A percentile compares a stretch with the other conserved stretches of the same genome.
Conservation (phyloP, 2,329 filamentous ascomycete genomes). For the Colletotrichum sp. region DNA sequence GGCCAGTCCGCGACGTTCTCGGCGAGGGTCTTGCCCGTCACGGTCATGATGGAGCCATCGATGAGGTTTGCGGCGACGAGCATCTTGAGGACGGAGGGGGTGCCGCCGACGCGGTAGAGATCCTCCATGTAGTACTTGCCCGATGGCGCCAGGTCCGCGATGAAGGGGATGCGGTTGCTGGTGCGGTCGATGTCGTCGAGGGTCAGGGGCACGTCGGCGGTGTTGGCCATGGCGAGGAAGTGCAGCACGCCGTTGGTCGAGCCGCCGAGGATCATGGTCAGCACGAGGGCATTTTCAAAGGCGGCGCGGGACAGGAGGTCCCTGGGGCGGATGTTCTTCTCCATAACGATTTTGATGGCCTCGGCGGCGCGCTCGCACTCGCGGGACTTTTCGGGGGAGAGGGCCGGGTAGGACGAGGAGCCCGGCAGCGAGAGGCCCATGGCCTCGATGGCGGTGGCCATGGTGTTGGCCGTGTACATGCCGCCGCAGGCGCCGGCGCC, state of each 20-base stretch:
- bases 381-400: constrained; percentile 81
- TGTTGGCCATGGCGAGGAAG: constrained; percentile 88
- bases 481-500: constrained; percentile 74
- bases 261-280: constrained; percentile 92
- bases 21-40: constrained; percentile 83
- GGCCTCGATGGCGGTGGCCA: constrained; percentile 89
- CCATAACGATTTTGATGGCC: constrained; percentile 80
- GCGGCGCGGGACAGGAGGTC: constrained; percentile 80
- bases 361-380: constrained; percentile 85
- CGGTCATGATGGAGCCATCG: constrained; percentile 78
- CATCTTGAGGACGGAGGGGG: constrained; percentile 84
- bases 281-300: constrained; percentile 87
- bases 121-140: constrained; percentile 90
- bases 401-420: constrained; percentile 82
- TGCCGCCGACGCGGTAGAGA: constrained; percentile 84
- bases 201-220: constrained; percentile 77
- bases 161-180: constrained; percentile 82
- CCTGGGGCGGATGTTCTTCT: constrained; percentile 79
- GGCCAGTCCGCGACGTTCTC: constrained; percentile 83
- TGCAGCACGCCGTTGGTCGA: constrained; percentile 90
- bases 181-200: constrained; percentile 85
- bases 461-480: constrained; percentile 95
- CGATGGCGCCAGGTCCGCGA: constrained; percentile 84
- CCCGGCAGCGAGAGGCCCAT: constrained; percentile 85
- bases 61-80: constrained; percentile 78